Evolutionary conservation across 2,329 filamentous ascomycete genomes (phyloP).

Genomic region (Fusarium sp.): DNA sequence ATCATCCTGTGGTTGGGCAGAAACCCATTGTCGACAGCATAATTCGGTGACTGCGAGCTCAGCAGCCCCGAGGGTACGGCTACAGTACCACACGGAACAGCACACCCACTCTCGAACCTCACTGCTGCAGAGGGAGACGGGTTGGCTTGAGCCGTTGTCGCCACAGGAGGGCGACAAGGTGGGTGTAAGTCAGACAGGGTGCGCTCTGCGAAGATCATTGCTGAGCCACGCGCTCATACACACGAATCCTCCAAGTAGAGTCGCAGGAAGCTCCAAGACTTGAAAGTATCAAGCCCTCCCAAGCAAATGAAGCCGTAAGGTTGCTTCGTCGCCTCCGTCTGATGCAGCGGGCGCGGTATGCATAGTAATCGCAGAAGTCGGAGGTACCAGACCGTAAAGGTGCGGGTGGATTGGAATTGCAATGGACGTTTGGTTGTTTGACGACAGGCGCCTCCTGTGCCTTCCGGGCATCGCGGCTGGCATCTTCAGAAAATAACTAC

Average conservation of each 20-base stretch:
- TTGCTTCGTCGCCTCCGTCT: slow-evolving; percentile 1
- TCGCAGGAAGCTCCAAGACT: slow-evolving; percentile 16
- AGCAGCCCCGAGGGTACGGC: slow-evolving; percentile 14
- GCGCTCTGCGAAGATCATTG: slow-evolving; percentile 29
- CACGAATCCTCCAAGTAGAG: slow-evolving; percentile 20
- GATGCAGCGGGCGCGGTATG: slow-evolving; percentile 11
- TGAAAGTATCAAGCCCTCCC: slow-evolving; percentile 36
- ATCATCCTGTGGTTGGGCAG: slow-evolving; percentile 22
- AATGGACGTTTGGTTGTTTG: not conserved
- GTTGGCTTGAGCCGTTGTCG: slow-evolving; percentile 33
- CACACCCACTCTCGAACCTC: slow-evolving; percentile 36
- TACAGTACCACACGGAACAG: slow-evolving; percentile 12
- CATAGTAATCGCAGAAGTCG: not conserved
- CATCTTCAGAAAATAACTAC: slow-evolving; percentile 19
- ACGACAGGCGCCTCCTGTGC: slow-evolving; percentile 20
- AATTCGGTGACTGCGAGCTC: slow-evolving; percentile 21
- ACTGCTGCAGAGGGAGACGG: slow-evolving; percentile 35
- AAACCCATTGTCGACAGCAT: slow-evolving; percentile 23
- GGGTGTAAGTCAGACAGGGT: slow-evolving; percentile 36
- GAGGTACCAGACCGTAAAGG: not conserved
- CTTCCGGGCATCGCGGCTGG: slow-evolving; percentile 17
- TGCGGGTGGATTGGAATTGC: not conserved
- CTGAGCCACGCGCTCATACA: slow-evolving; percentile 38
- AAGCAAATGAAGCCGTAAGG: slow-evolving; percentile 1
- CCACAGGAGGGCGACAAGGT: slow-evolving; percentile 36